These are phyloP conservation scores for Hygrophila difformis DNA, from an alignment of 257 asterid species.

Conservation along the genomic window DNA sequence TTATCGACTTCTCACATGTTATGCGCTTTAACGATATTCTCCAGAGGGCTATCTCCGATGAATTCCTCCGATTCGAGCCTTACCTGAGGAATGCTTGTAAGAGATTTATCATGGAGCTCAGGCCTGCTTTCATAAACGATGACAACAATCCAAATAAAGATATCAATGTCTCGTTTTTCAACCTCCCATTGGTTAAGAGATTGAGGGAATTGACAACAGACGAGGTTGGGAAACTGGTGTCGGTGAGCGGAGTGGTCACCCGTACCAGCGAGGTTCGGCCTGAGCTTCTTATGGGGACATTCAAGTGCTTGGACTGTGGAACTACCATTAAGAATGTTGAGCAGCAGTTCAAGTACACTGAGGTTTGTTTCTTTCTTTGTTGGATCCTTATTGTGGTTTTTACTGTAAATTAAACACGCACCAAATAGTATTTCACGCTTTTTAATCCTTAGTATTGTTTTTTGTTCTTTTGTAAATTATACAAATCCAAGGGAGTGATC, in stretches of 20 bases:
- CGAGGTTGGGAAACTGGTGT: conserved; percentile 83
- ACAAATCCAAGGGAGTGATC: no score
- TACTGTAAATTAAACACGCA: background rate
- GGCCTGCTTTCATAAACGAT: conserved; percentile 63
- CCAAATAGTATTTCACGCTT: no score
- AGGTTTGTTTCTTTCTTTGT: conserved; percentile 39
- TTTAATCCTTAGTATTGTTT: no score
- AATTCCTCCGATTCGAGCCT: conserved; percentile 76
- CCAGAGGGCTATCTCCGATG: conserved; percentile 81
- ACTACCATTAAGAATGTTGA: conserved; percentile 63
- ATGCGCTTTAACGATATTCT: conserved; percentile 75
- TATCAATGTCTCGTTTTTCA: conserved; percentile 75
- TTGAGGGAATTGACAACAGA: conserved; percentile 79
- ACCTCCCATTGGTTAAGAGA: conserved; percentile 72
- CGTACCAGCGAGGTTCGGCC: conserved; percentile 97
- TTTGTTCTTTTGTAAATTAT: no score
- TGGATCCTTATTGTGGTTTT: background rate
- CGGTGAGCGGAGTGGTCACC: conserved; percentile 92
- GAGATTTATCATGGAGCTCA: conserved; percentile 73
- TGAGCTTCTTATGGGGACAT: conserved; percentile 81
- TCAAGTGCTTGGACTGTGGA: conserved; percentile 93
- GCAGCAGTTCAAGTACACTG: conserved; percentile 91
- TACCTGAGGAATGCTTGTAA: conserved; percentile 82
- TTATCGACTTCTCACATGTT: conserved; percentile 86
- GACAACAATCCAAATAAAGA: conserved; percentile 80